Conservation (phyloP, 2,329 filamentous ascomycete species). For the Pestalotiopsis fici region DNA sequence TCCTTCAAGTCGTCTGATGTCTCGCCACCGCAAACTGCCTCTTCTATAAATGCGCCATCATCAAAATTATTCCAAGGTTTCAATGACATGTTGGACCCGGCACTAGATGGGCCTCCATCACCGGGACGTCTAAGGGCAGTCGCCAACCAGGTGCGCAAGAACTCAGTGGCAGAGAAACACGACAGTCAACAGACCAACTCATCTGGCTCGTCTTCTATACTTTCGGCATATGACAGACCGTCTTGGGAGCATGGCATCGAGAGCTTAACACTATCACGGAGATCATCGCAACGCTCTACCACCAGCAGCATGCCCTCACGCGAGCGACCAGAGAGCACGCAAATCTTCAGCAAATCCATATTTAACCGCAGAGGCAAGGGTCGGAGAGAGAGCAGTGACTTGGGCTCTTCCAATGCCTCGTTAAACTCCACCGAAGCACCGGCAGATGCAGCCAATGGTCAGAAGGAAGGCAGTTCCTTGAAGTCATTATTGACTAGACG, state of each 20-base stretch:
- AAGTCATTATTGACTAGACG: constrained; percentile 54
- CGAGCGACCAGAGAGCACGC: constrained; percentile 60
- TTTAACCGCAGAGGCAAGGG: constrained; percentile 56
- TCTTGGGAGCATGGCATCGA: constrained; percentile 55
- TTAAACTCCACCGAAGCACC: constrained; percentile 46
- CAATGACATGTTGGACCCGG: constrained; percentile 54
- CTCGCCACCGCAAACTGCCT: constrained; percentile 15
- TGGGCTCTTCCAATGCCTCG: constrained; percentile 48
- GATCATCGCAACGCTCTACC: constrained; percentile 57
- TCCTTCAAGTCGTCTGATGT: constrained; percentile 16
- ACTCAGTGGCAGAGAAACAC: constrained; percentile 48
- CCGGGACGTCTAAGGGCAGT: constrained; percentile 29
- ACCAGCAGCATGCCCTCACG: constrained; percentile 52
- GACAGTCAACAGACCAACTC: constrained; percentile 50
- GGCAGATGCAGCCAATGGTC: constrained; percentile 30
- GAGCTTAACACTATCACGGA: constrained; percentile 50
- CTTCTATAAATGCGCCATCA: constrained; percentile 14
- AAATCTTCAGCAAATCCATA: constrained; percentile 60
- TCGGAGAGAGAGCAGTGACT: constrained; percentile 52
- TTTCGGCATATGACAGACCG: constrained; percentile 46
- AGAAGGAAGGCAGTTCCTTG: constrained; percentile 45
- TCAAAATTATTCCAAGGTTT: constrained; percentile 18
- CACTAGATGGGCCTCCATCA: constrained; percentile 61
- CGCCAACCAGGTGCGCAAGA: constrained; percentile 55
- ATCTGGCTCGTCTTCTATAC: constrained; percentile 57